Evolutionary conservation across 2,329 filamentous ascomycete genomes (phyloP).

Genomic region (Pseudonectria foliicola): DNA sequence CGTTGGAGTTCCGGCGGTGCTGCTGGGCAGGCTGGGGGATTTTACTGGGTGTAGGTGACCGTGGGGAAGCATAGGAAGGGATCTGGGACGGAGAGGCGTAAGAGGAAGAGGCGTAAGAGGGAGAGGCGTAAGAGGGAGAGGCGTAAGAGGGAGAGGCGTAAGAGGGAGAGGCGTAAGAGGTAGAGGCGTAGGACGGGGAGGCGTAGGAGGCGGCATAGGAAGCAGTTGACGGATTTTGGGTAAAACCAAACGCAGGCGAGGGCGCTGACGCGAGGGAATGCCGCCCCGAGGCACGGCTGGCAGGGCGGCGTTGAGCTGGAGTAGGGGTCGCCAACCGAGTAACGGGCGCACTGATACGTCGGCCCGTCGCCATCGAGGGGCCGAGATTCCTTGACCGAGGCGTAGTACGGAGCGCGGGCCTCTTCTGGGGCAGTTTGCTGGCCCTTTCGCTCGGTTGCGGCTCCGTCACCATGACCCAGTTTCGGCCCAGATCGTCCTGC

Average conservation of each 20-base stretch:
- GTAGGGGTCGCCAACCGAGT: conserved; percentile 24
- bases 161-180: too few species aligned
- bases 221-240: not conserved
- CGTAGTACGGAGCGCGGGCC: conserved; percentile 15
- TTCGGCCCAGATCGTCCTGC: conserved; percentile 52
- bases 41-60: conserved; percentile 34
- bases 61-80: conserved; percentile 26
- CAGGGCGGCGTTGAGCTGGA: conserved; percentile 14
- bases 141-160: conserved; percentile 27
- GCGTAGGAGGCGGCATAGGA: not conserved
- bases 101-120: conserved; percentile 19
- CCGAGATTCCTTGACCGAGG: conserved; percentile 27
- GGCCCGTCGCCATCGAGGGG: conserved; percentile 27
- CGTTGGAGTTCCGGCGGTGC: conserved; percentile 9
- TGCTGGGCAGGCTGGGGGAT: conserved; percentile 27
- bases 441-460: conserved; percentile 13
- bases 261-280: conserved; percentile 32
- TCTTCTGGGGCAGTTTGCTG: conserved; percentile 20
- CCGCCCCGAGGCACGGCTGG: conserved; percentile 30
- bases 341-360: conserved; percentile 37
- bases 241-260: not conserved
- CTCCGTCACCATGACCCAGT: conserved; percentile 64
- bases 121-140: too few species aligned
- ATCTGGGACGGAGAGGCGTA: too few species aligned
- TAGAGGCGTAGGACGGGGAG: conserved; percentile 13